Conservation (phyloP, 78 protist species). For the Dictyostelium citrinum region DNA sequence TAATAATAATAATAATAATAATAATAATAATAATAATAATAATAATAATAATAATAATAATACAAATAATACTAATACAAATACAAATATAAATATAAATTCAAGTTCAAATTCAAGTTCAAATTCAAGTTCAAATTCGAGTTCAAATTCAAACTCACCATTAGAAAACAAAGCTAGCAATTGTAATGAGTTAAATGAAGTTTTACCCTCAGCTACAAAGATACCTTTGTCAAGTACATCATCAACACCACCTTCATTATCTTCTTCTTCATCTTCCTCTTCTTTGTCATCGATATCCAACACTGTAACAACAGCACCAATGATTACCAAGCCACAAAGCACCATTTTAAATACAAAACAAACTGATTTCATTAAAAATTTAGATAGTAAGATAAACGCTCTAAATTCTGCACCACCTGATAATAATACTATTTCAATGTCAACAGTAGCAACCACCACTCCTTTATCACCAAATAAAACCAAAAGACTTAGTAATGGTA, state of each 20-base stretch:
- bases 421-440: not conserved
- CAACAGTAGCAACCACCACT: not conserved
- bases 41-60: not conserved
- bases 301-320: not conserved
- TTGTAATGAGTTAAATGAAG: constrained; percentile 16
- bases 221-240: not conserved
- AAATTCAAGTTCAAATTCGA: not conserved
- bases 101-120: not conserved
- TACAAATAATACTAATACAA: not conserved
- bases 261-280: not conserved
- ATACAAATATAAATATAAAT: not conserved
- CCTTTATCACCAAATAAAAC: not conserved
- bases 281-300: not conserved
- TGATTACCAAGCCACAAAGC: not conserved
- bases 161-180: not conserved
- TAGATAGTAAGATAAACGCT: not conserved
- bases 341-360: not conserved
- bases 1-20: too few relatives aligned
- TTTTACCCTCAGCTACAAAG: constrained; percentile 6
- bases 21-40: not conserved
- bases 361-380: not conserved
- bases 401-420: not conserved
- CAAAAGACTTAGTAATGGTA: not conserved
- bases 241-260: not conserved
- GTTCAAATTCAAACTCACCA: not conserved